Percentiles rank a stretch among this genome's conserved stretches.
phyloP scores from a whole-genome alignment of 805 yeast species.

The Ogataea henricii region DNA sequence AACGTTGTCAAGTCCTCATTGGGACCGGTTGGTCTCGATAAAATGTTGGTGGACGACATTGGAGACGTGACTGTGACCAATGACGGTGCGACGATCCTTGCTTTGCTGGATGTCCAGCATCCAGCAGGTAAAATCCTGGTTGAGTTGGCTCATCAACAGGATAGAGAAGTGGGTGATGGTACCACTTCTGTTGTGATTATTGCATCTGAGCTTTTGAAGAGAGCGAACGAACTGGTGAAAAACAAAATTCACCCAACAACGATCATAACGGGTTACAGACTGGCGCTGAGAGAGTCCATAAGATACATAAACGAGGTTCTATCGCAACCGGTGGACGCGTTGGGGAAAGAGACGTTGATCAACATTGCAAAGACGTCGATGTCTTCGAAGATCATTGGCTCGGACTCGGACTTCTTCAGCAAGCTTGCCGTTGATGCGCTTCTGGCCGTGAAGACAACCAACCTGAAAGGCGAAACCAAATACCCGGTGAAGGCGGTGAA shows the following conservation, averaged over 20 bases:
- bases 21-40: constrained; percentile 98
- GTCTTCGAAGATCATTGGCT: constrained; percentile 95
- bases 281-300: constrained; percentile 89
- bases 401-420: constrained; percentile 89
- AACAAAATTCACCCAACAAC: constrained; percentile 97
- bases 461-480: constrained; percentile 81
- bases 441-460: constrained; percentile 90
- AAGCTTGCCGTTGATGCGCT: constrained; percentile 93
- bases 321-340: constrained; percentile 72
- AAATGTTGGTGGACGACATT: constrained; percentile 97
- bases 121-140: constrained; percentile 98
- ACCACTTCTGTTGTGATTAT: constrained; percentile 96
- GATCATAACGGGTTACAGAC: constrained; percentile 92
- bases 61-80: constrained; percentile 99
- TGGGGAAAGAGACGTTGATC: constrained; percentile 81
- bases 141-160: constrained; percentile 98
- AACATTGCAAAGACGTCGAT: constrained; percentile 96
- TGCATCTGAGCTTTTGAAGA: constrained; percentile 86
- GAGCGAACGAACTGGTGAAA: constrained; percentile 92
- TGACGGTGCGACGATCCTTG: constrained; percentile 96
- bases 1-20: constrained; percentile 86
- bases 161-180: constrained; percentile 97
- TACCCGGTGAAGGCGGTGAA: constrained; percentile 98
- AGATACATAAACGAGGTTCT: constrained; percentile 83
- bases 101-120: constrained; percentile 92